Evolutionary conservation across 768 basidiomycete species (phyloP).

Genomic region (Dendrothele bispora): DNA sequence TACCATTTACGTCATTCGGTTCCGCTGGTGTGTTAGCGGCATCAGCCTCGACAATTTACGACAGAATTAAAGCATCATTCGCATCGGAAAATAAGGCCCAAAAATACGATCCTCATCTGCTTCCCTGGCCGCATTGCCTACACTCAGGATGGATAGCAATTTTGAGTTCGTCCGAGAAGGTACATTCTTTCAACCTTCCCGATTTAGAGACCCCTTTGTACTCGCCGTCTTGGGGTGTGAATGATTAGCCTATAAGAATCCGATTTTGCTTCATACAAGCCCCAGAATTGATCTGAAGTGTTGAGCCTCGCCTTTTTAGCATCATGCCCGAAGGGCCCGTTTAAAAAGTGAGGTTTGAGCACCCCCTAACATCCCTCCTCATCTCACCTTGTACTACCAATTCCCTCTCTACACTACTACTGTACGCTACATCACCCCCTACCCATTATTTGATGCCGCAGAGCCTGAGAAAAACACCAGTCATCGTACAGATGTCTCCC

Average conservation of each 20-base stretch:
- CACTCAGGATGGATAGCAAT: conserved; percentile 2
- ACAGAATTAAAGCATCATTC: conserved; percentile 4
- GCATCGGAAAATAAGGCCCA: background rate
- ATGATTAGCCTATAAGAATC: conserved; percentile 6
- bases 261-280: background rate
- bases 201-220: conserved; percentile 10
- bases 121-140: conserved; percentile 3
- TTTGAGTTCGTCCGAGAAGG: background rate
- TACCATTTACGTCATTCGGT: conserved; percentile 9
- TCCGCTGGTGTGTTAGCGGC: conserved; percentile 1
- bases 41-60: background rate
- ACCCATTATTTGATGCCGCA: background rate
- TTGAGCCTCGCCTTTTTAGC: too few relatives aligned
- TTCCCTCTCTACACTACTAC: conserved; percentile 1
- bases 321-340: too few relatives aligned
- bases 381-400: background rate
- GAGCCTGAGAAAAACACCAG: background rate
- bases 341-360: too few relatives aligned
- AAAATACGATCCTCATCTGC: background rate
- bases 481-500: background rate
- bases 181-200: conserved; percentile 10
- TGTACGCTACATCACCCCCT: background rate
- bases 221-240: conserved; percentile 3
- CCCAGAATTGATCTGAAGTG: too few relatives aligned
- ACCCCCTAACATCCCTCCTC: background rate